A percentile compares a stretch with the other conserved stretches of the same genome.
phyloP scores from a whole-genome alignment of 2,329 filamentous ascomycete species.

The Arachnomyces sp. region DNA sequence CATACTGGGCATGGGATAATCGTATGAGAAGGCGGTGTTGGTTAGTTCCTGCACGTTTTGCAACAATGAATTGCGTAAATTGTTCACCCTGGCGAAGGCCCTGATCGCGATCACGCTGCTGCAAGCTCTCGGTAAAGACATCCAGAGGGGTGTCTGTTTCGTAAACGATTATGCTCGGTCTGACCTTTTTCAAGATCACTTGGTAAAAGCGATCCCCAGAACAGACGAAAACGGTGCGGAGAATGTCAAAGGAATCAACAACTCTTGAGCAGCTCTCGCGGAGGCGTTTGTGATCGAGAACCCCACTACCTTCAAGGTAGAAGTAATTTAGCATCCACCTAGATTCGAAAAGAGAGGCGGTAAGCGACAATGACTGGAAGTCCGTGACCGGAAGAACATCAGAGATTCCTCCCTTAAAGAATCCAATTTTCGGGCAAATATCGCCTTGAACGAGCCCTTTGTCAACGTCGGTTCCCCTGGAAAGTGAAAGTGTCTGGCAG shows the following conservation, averaged over 20 bases:
- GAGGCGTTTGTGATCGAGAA: conserved; percentile 41
- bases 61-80: conserved; percentile 53
- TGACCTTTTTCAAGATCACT: conserved; percentile 50
- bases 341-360: conserved; percentile 47
- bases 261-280: conserved; percentile 40
- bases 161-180: conserved; percentile 42
- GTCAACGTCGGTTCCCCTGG: conserved; percentile 16
- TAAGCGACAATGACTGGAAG: conserved; percentile 51
- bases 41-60: conserved; percentile 28
- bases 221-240: conserved; percentile 57
- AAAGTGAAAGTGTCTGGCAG: conserved; percentile 8
- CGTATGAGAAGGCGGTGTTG: conserved; percentile 40
- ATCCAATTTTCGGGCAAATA: conserved; percentile 40
- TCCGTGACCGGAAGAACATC: conserved; percentile 48
- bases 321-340: conserved; percentile 56
- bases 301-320: conserved; percentile 46
- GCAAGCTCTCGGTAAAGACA: conserved; percentile 46
- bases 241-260: conserved; percentile 53
- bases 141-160: conserved; percentile 46
- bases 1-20: conserved; percentile 62
- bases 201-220: conserved; percentile 44
- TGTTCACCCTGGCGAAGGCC: conserved; percentile 51
- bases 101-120: conserved; percentile 48
- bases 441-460: conserved; percentile 32
- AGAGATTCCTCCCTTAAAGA: conserved; percentile 39